Evolutionary conservation across 2,329 filamentous ascomycete genomes (phyloP), one percentile per base, ranked within the genome.

Genomic region (Bretziella fagacearum): DNA sequence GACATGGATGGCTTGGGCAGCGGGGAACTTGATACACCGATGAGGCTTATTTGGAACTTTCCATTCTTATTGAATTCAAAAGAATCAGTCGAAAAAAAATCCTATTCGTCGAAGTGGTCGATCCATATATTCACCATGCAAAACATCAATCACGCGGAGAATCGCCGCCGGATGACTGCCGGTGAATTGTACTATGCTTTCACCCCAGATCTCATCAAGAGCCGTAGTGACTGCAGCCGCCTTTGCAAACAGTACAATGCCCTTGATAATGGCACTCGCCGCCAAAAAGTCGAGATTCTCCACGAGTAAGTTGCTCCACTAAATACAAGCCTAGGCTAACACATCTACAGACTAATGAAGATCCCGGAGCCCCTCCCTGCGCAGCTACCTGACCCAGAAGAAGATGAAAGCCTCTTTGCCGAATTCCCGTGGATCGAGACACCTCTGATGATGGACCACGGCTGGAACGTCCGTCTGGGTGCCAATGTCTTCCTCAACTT

Each of bases 151-250:
- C 27, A 7, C 11, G 32, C 13, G 8, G 48, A 50, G 35, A 50
- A 50, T 6, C 45, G 39, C 33, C 32, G 32, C 15, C 66, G 67
- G 22, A 84, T 84, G 78, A 61, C 64, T 41, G 65, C 68, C 11
- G 81, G 81, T 42, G 77, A 89, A 58, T 69, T 89, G 8, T 87
- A 85, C 60, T 71, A 77, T 54, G 75, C 81, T 35, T 87, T 87
- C 56, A 73, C 74, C 1, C 79, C 82, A 0, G 72, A 81, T 27
- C 63, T 91, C 3, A 62, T 73, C 2, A 74, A 70, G 1, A 77
- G 70, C 32, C 73, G 84, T 15, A 63, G 64, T n/a, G 68, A 76
- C 11, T 84, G 79, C 59, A 68, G 68, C 35, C 60, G 64, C 26
- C 81, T 82, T 0, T 76, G 71, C 54, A 60, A 68, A 18, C 66